Evolutionary conservation across 306 rosid genomes (phyloP).

Genomic region (Coriaria nepalensis): DNA sequence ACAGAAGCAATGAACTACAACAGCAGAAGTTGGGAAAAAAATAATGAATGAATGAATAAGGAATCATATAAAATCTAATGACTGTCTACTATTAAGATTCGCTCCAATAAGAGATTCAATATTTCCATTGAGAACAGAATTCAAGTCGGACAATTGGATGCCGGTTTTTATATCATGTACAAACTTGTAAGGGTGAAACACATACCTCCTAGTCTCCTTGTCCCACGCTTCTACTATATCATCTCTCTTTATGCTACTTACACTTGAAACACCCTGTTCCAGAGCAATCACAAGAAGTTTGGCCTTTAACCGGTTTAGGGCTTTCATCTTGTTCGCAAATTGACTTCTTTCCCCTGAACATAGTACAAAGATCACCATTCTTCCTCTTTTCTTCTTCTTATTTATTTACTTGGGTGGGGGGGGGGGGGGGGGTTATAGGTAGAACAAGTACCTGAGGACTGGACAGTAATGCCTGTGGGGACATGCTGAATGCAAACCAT

Average conservation of each 20-base stretch:
- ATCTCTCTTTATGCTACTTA: constrained; percentile 32
- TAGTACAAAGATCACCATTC: neutral
- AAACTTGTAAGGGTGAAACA: constrained; percentile 35
- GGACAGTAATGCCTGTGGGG: constrained; percentile 50
- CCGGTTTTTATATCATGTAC: constrained; percentile 68
- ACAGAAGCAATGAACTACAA: too few relatives aligned
- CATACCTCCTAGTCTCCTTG: constrained; percentile 41
- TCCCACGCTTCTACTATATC: constrained; percentile 31
- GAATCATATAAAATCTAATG: neutral
- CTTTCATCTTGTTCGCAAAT: constrained; percentile 68
- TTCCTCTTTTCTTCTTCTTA: too few relatives aligned
- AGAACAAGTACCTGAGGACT: constrained; percentile 42
- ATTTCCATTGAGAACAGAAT: constrained; percentile 58
- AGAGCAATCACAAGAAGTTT: constrained; percentile 48
- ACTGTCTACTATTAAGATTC: constrained; percentile 34
- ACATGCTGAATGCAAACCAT: constrained; percentile 52
- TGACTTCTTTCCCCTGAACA: constrained; percentile 63
- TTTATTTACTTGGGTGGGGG: too few relatives aligned
- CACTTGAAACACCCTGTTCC: constrained; percentile 46
- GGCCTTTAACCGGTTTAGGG: constrained; percentile 61
- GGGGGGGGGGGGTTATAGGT: neutral
- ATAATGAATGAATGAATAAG: too few relatives aligned
- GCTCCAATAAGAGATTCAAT: constrained; percentile 64
- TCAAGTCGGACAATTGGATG: constrained; percentile 34
- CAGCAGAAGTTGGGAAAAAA: too few relatives aligned